These are phyloP conservation scores for Pelargonium myrrhifolium DNA, from an alignment of 441 rosid species.

Conservation along the genomic window DNA sequence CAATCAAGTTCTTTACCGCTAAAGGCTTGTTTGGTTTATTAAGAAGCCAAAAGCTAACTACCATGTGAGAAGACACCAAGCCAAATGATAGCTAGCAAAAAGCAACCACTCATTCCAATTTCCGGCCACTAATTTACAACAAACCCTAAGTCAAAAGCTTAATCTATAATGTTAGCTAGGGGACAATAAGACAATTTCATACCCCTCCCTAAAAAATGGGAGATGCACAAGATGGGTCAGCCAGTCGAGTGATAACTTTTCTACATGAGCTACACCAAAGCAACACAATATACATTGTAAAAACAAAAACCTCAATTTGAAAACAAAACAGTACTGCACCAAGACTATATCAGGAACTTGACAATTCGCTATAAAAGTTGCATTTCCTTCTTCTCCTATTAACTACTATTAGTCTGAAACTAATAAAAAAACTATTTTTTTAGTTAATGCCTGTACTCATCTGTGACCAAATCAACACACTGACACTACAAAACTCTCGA, in stretches of 20 bases:
- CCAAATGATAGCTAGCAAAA: too few species aligned
- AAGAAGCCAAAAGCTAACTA: neutral
- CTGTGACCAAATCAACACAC: neutral
- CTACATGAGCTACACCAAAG: neutral
- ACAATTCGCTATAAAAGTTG: neutral
- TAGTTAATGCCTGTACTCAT: neutral
- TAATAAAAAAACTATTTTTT: neutral
- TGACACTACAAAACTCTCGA: neutral
- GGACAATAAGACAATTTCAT: too few species aligned
- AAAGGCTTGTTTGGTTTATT: too few species aligned
- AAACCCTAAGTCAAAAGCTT: too few species aligned
- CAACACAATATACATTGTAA: neutral
- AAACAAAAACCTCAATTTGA: neutral
- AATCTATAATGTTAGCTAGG: too few species aligned
- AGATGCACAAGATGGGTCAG: neutral
- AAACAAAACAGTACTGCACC: neutral
- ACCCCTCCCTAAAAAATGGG: neutral
- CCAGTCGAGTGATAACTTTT: neutral
- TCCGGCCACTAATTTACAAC: too few species aligned
- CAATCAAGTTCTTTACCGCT: neutral
- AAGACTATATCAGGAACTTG: neutral
- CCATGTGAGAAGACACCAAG: neutral
- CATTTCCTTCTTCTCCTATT: neutral
- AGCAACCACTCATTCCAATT: too few species aligned
- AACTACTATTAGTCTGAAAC: neutral